These are phyloP conservation scores for Colletotrichum karsti DNA, from an alignment of 2,329 filamentous ascomycete genomes.

Conservation along the genomic window DNA sequence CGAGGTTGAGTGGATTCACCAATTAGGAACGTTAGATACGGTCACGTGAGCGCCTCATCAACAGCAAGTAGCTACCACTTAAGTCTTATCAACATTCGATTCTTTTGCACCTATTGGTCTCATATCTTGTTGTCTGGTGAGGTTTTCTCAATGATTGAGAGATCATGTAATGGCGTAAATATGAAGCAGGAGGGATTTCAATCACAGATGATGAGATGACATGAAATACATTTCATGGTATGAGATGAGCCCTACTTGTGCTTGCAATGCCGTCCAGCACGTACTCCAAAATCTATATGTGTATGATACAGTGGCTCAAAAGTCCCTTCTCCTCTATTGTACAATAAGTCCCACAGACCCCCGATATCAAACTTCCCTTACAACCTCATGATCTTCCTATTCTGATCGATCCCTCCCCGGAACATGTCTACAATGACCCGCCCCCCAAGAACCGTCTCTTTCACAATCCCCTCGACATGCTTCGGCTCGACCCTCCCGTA, in stretches of 20 bases:
- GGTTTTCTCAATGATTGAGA: too few relatives aligned
- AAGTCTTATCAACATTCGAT: not conserved
- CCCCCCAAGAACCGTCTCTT: conserved; percentile 74
- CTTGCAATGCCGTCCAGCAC: too few relatives aligned
- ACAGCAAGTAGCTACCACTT: not conserved
- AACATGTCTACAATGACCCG: conserved; percentile 76
- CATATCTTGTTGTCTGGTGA: too few relatives aligned
- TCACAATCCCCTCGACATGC: conserved; percentile 79
- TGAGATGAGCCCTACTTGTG: too few relatives aligned
- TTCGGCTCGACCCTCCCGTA: conserved; percentile 81
- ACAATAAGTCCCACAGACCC: not conserved
- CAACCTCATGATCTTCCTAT: conserved; percentile 61
- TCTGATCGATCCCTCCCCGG: conserved; percentile 70
- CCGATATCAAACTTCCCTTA: not conserved
- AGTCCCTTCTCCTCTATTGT: not conserved
- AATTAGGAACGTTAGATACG: not conserved
- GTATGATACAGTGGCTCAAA: too few relatives aligned
- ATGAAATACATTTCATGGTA: too few relatives aligned
- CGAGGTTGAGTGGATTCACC: not conserved
- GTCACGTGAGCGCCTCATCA: conserved; percentile 17
- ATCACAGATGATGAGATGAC: too few relatives aligned
- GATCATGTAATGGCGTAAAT: too few relatives aligned
- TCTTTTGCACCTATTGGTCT: too few relatives aligned
- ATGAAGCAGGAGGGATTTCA: too few relatives aligned
- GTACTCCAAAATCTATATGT: too few relatives aligned